These are phyloP conservation scores for Meira miltonrushii DNA, from an alignment of 1,284 basidiomycete species.

Conservation along the genomic window DNA sequence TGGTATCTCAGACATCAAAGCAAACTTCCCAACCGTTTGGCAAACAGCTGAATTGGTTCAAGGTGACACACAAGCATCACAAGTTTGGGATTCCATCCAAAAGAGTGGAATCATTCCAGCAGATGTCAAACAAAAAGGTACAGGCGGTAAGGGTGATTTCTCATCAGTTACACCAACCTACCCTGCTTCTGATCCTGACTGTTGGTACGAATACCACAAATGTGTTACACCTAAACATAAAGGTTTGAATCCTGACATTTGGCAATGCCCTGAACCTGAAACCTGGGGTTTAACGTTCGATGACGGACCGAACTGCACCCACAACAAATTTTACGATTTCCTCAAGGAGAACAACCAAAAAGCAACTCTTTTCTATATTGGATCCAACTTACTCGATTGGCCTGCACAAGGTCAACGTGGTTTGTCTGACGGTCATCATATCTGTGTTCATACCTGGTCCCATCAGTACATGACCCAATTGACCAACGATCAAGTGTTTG, in stretches of 20 bases:
- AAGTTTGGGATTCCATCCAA: conserved; percentile 25
- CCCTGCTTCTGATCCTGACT: conserved; percentile 14
- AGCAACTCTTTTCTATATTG: conserved; percentile 35
- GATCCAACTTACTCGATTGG: conserved; percentile 20
- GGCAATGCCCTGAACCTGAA: conserved; percentile 52
- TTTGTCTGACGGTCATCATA: conserved; percentile 23
- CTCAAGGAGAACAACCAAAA: conserved; percentile 21
- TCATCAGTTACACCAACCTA: conserved; percentile 15
- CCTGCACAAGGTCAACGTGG: conserved; percentile 24
- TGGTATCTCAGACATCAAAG: conserved; percentile 29
- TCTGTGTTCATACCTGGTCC: conserved; percentile 31
- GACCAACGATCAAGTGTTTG: conserved; percentile 51
- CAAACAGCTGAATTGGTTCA: conserved; percentile 51
- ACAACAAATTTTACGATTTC: conserved; percentile 30
- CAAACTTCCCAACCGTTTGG: conserved; percentile 49
- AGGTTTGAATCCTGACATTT: conserved; percentile 50
- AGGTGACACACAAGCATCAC: conserved; percentile 52
- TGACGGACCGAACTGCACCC: conserved; percentile 42
- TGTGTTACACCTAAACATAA: conserved; percentile 34
- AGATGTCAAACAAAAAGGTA: conserved; percentile 51
- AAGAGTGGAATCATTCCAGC: conserved; percentile 49
- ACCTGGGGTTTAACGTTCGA: conserved; percentile 49
- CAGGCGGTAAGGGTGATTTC: conserved; percentile 17
- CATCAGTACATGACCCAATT: conserved; percentile 26
- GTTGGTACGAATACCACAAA: conserved; percentile 17